A percentile compares a stretch with the other conserved stretches of the same genome.
Evolutionary conservation across 2,329 filamentous ascomycete species (phyloP).

Genomic region (Pseudocercospora eumusae): DNA sequence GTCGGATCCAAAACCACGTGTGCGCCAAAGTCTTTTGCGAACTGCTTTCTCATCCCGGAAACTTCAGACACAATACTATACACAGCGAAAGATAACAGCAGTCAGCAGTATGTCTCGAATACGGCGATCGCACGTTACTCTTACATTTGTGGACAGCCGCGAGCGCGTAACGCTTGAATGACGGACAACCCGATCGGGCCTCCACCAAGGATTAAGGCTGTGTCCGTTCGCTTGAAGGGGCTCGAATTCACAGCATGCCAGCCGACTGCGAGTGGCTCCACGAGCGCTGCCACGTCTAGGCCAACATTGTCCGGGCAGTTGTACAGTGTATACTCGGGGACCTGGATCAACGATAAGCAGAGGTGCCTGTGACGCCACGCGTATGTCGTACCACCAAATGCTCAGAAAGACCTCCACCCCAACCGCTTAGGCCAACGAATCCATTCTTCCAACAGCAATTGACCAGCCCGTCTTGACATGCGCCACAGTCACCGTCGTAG

Average conservation of each 20-base stretch:
- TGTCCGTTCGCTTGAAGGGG: constrained; percentile 50
- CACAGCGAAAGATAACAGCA: not conserved
- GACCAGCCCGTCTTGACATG: constrained; percentile 54
- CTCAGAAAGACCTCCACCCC: constrained; percentile 56
- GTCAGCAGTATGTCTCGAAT: not conserved
- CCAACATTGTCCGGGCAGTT: constrained; percentile 54
- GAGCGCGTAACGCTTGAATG: constrained; percentile 49
- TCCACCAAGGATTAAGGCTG: constrained; percentile 54
- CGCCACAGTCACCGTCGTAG: constrained; percentile 55
- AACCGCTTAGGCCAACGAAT: constrained; percentile 56
- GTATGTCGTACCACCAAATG: constrained; percentile 52
- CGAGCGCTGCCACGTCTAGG: constrained; percentile 54
- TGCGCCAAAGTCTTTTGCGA: constrained; percentile 55
- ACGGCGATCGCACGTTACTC: not conserved
- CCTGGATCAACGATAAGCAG: constrained; percentile 18
- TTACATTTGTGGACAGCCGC: constrained; percentile 49
- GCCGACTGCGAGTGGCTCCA: constrained; percentile 58
- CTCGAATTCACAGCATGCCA: constrained; percentile 59
- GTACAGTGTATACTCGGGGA: constrained; percentile 50
- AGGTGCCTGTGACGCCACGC: not conserved
- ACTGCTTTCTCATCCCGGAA: constrained; percentile 50
- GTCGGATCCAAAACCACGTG: constrained; percentile 55
- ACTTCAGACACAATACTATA: constrained; percentile 55
- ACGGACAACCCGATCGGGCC: constrained; percentile 57
- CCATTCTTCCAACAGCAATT: constrained; percentile 59